Evolutionary conservation across 129 eudicot genomes (phyloP), one percentile per base, ranked within the genome.

Genomic region (Tagetes erecta): DNA sequence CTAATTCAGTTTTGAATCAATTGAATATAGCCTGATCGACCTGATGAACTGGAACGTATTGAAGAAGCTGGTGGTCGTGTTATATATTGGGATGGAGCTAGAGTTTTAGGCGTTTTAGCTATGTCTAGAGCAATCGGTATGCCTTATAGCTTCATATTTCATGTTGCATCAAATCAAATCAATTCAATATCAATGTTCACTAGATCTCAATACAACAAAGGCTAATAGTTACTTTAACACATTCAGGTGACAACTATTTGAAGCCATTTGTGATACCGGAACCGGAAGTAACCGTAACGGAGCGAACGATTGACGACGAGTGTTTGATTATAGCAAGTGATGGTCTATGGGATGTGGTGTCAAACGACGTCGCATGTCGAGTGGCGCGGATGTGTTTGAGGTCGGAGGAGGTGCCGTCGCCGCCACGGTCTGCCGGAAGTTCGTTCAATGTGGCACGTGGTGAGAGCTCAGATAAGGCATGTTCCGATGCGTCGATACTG

Each of bases 61-160:
- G 82, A 94, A 79, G 83, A 82, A 4, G 95, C 97, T 34, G 98
- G 98, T 47, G 98, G 98, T n/a, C 92, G 98, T 11, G 97, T 94
- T 12, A 90, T 94, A 7, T 90, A 84, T 63, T 94, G 98, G 98
- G 97, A 94, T 64, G 97, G 98, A 1, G 84, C 97, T n/a, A 64
- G 98, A 30, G 98, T 94, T 75, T 86, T 94, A 6, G 98, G 98
- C 13, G 92, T 94, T 9, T 45, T 94, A 63, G 98, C 97, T 33
- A 94, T 94, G 98, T 94, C 98, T 7, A 78, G 98, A 10, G 98
- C 98, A 39, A 94, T 94, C 9, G 98, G 97, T 84, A 72, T 78
- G 13, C 14, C 0, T 39, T 39, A 2, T 39, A 39, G 4, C 27
- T 55, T 55, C 11, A 4, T 55, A 20, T 53, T 53, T 52, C 33